Evolutionary conservation across 176 grass and related monocot species (phyloP), one percentile per base, ranked within the genome.

Genomic region (Zea luxurians): DNA sequence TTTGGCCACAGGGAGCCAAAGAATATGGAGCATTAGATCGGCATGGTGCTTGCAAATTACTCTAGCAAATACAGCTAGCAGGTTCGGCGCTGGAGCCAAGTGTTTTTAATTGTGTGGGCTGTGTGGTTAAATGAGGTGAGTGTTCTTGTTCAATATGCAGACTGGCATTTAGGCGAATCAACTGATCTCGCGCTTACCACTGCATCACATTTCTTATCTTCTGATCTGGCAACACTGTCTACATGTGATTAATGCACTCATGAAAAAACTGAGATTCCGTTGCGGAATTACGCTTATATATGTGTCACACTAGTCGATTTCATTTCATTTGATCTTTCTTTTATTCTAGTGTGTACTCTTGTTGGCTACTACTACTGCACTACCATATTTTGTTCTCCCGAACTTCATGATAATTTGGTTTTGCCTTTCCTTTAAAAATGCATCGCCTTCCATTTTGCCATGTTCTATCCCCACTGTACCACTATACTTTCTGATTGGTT

Each of bases 111-210:
- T 59, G n/a, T 59, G 54, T 57, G 7, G 21, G 4, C 58, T 41
- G 10, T 61, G 75, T 57, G 69, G 16, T 53, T 55, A 48, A 65
- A 77, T 71, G 66, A 84, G 70, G 57, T 65, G 48, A 81, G 77
- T 89, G 71, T 50, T 84, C 57, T 72, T 57, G 81, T 75, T 81
- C 54, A 37, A 4, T 35, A 4, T 35, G 6, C n/a, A 50, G n/a
- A 10, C 18, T 49, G 36, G 2, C 17, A 37, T 4, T n/a, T 50
- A 69, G 57, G 21, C 70, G 37, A 47, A 36, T 80, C 37, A 37
- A 37, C 17, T 10, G 16, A 74, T 50, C 45, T 49, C 18, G 13
- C 18, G 13, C 38, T 58, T 66, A 54, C n/a, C 57, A 42, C 7
- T 2, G 10, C 4, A 44, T 55, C 37, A 16, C 48, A 41, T 79